These are phyloP conservation scores for Conringia planisiliqua DNA, from an alignment of 345 rosid genomes.

Conservation along the genomic window DNA sequence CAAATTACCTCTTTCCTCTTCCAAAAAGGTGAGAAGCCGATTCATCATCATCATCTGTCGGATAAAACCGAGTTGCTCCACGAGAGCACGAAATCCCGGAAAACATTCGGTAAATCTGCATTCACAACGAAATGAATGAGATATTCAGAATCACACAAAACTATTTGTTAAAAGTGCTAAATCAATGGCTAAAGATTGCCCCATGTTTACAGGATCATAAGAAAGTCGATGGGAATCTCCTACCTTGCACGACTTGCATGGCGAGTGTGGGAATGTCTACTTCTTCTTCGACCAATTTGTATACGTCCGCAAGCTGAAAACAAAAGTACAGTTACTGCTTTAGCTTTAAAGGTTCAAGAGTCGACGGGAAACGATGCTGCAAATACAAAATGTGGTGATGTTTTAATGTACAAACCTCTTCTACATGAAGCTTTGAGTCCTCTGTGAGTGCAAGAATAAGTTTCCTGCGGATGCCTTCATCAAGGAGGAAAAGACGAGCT, in stretches of 20 bases:
- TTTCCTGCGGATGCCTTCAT: slow-evolving; percentile 86
- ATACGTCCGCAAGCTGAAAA: slow-evolving; percentile 80
- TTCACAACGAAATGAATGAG: neutral
- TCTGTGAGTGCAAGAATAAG: slow-evolving; percentile 90
- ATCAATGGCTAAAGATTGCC: neutral
- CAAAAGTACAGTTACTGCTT: slow-evolving; percentile 21
- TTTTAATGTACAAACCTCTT: slow-evolving; percentile 52
- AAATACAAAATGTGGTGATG: neutral
- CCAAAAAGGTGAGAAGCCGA: slow-evolving; percentile 7
- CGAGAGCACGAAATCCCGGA: slow-evolving; percentile 69
- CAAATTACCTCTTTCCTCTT: neutral
- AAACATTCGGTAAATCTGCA: slow-evolving; percentile 76
- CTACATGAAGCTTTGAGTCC: slow-evolving; percentile 90
- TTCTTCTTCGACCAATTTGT: slow-evolving; percentile 77
- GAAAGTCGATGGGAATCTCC: neutral
- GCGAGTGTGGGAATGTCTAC: slow-evolving; percentile 76
- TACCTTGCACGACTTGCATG: slow-evolving; percentile 71
- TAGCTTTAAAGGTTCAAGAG: neutral
- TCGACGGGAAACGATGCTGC: neutral
- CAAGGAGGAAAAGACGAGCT: slow-evolving; percentile 79
- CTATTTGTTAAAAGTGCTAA: neutral
- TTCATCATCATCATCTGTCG: slow-evolving; percentile 49
- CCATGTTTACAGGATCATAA: neutral
- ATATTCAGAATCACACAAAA: slow-evolving; percentile 14
- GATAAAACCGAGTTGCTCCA: slow-evolving; percentile 79